These are phyloP conservation scores for Sarocladium strictum DNA, from an alignment of 2,329 filamentous ascomycete genomes.

Conservation along the genomic window DNA sequence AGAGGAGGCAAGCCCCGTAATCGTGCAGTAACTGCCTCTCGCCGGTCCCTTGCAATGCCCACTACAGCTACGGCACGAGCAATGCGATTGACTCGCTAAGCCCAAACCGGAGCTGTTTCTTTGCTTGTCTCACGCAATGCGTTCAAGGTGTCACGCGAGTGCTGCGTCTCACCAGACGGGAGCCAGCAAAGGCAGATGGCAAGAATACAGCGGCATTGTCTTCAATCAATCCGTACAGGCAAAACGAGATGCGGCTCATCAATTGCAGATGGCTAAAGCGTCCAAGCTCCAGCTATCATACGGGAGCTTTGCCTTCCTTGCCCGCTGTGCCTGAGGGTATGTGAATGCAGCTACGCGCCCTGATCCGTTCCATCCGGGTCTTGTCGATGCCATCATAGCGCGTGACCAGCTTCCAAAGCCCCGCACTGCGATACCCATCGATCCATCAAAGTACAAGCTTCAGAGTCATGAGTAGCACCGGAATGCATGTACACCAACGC, in stretches of 20 bases:
- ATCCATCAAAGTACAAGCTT: not conserved
- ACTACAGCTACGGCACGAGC: conserved; percentile 10
- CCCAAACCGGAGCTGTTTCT: conserved; percentile 15
- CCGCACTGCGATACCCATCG: not conserved
- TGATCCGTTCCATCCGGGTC: conserved; percentile 7
- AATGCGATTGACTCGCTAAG: conserved; percentile 14
- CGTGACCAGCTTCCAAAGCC: conserved; percentile 3
- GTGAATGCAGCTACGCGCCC: conserved; percentile 3
- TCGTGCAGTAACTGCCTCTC: conserved; percentile 14
- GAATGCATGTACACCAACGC: not conserved
- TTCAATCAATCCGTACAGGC: not conserved
- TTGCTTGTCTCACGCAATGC: not conserved
- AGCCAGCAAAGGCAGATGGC: too few relatives aligned
- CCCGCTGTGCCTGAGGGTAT: not conserved
- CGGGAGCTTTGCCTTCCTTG: not conserved
- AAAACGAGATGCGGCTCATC: not conserved
- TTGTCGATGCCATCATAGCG: conserved; percentile 9
- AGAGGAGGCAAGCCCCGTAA: conserved; percentile 13
- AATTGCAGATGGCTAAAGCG: not conserved
- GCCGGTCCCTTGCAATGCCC: conserved; percentile 6
- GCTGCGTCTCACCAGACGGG: not conserved
- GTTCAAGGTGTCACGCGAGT: conserved; percentile 4
- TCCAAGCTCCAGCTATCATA: not conserved
- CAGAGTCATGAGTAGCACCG: not conserved
- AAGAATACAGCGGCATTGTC: not conserved